phyloP scores from a whole-genome alignment of 208 protist genomes.

The Trypanosoma melophagium region DNA sequence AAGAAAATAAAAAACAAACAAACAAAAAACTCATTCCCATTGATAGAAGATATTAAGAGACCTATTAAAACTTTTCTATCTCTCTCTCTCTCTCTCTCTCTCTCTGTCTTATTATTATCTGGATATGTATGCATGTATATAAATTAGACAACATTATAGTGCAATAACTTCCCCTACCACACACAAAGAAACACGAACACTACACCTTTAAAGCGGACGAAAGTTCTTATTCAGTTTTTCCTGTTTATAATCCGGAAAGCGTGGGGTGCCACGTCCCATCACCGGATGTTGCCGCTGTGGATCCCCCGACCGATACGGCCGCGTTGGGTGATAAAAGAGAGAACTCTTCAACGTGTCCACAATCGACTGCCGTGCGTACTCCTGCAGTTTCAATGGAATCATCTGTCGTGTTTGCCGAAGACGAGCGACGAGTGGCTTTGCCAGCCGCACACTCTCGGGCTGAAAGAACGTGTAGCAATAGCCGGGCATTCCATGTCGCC shows the following conservation, averaged over 20 bases:
- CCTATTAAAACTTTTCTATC: too few species aligned
- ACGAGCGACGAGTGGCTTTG: constrained; percentile 79
- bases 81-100: too few species aligned
- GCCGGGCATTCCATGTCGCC: constrained; percentile 72
- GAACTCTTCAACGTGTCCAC: constrained; percentile 77
- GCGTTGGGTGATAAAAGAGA: constrained; percentile 75
- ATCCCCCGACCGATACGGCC: constrained; percentile 57
- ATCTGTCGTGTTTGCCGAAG: constrained; percentile 73
- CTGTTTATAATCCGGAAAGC: constrained; percentile 78
- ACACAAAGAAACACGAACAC: not conserved
- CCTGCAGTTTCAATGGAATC: constrained; percentile 77
- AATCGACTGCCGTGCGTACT: constrained; percentile 81
- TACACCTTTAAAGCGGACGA: constrained; percentile 44
- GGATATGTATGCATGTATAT: constrained; percentile 1
- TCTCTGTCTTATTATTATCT: too few species aligned
- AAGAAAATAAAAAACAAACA: constrained; percentile 7
- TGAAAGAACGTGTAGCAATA: constrained; percentile 87
- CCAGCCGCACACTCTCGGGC: constrained; percentile 75
- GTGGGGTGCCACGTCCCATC: constrained; percentile 46
- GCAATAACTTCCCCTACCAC: not conserved
- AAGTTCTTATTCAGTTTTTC: constrained; percentile 62
- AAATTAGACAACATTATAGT: constrained; percentile 3
- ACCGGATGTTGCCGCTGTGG: constrained; percentile 69
- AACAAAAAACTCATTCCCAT: not conserved
- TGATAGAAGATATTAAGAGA: too few species aligned